Conservation (phyloP, 2,329 filamentous ascomycete genomes). For the Aspergillus felis region DNA sequence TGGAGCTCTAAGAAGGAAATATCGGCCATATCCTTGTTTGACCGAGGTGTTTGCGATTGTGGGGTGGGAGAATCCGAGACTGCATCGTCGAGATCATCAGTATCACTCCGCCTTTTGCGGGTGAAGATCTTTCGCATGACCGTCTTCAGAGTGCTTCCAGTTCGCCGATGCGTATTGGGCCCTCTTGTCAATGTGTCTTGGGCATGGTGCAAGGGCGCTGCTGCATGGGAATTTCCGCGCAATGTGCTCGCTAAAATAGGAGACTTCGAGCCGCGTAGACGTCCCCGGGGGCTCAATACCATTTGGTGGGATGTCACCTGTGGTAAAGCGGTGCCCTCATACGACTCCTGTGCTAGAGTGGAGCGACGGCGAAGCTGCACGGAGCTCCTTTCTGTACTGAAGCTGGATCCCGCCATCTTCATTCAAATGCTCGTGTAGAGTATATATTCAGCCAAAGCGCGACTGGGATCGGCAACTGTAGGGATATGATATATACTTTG, state of each 20-base stretch:
- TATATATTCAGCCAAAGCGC: background rate
- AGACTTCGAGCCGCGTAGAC: background rate
- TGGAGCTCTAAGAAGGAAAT: conserved; percentile 21
- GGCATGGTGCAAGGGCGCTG: conserved; percentile 15
- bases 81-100: conserved; percentile 26
- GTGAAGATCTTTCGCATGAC: conserved; percentile 45
- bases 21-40: conserved; percentile 7
- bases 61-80: conserved; percentile 13
- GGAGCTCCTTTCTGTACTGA: background rate
- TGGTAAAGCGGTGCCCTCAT: background rate
- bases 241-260: background rate
- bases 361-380: background rate
- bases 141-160: conserved; percentile 39
- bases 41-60: conserved; percentile 10
- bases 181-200: conserved; percentile 23
- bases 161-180: conserved; percentile 33
- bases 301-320: background rate
- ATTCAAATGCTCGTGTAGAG: background rate
- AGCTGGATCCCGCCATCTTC: background rate
- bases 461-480: background rate
- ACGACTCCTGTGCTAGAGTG: background rate
- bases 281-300: background rate
- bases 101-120: conserved; percentile 33
- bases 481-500: background rate
- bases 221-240: conserved; percentile 10